Evolutionary conservation across 495 filamentous ascomycete genomes (phyloP).

Genomic region (Aspergillus bertholletiae): DNA sequence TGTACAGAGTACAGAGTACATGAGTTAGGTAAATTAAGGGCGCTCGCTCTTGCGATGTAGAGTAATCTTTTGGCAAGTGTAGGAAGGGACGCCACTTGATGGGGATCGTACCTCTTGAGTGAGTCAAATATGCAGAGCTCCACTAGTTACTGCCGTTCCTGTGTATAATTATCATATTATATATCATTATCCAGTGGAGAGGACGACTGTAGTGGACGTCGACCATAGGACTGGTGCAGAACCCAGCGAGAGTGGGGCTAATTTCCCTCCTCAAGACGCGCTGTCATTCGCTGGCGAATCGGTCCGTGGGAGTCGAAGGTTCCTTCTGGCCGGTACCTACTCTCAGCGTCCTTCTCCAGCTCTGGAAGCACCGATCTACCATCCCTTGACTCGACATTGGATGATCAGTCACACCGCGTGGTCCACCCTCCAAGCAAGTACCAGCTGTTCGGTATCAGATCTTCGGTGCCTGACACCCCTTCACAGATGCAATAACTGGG

Average conservation of each 20-base stretch:
- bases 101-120: background rate
- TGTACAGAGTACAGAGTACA: no score
- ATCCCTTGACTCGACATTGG: background rate
- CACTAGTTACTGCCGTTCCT: no score
- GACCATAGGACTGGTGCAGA: no score
- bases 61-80: no score
- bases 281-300: conserved; percentile 5
- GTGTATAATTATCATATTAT: no score
- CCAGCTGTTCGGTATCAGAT: background rate
- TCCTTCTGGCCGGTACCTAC: background rate
- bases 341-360: background rate
- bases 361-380: background rate
- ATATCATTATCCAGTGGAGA: no score
- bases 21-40: no score
- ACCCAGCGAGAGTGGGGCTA: background rate
- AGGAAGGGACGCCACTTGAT: background rate
- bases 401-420: background rate
- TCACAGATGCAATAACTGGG: background rate
- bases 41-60: no score
- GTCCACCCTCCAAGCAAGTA: background rate
- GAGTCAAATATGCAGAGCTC: background rate
- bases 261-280: background rate
- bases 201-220: no score
- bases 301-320: conserved; percentile 5
- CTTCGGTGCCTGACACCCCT: background rate